phyloP scores from a whole-genome alignment of 2,329 filamentous ascomycete species.

The Colletotrichum noveboracense region DNA sequence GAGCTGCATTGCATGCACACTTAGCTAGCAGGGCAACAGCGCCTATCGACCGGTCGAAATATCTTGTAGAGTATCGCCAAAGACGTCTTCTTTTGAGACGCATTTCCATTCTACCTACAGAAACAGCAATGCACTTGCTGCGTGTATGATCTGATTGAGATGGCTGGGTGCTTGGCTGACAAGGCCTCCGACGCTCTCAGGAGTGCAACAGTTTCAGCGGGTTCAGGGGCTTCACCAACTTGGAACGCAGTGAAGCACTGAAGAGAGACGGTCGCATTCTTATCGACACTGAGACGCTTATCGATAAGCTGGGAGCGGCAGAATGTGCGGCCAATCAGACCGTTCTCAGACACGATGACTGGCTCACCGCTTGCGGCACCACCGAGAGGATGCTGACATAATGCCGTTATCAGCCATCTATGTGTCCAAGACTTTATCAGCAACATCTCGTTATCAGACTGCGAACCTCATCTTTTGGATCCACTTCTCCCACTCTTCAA shows the following conservation, averaged over 20 bases:
- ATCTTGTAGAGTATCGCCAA: background rate
- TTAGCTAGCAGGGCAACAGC: background rate
- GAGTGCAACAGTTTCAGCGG: background rate
- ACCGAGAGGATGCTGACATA: background rate
- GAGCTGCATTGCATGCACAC: background rate
- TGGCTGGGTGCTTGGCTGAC: background rate
- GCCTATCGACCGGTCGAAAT: background rate
- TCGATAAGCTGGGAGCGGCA: background rate
- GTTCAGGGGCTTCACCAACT: background rate
- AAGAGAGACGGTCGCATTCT: background rate
- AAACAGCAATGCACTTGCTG: background rate
- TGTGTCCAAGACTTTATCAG: background rate
- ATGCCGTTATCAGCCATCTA: background rate
- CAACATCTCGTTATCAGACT: background rate
- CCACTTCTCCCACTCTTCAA: background rate
- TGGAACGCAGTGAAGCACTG: background rate
- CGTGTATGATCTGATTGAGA: background rate
- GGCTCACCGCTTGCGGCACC: background rate
- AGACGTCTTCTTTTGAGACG: background rate
- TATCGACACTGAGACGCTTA: background rate
- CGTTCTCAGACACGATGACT: background rate
- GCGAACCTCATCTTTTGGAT: background rate
- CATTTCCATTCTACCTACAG: accelerated
- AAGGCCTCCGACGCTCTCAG: background rate
- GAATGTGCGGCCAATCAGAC: background rate